Base-by-base conservation (phyloP, 768 basidiomycete genomes). In the Hypsizygus marmoreus region DNA sequence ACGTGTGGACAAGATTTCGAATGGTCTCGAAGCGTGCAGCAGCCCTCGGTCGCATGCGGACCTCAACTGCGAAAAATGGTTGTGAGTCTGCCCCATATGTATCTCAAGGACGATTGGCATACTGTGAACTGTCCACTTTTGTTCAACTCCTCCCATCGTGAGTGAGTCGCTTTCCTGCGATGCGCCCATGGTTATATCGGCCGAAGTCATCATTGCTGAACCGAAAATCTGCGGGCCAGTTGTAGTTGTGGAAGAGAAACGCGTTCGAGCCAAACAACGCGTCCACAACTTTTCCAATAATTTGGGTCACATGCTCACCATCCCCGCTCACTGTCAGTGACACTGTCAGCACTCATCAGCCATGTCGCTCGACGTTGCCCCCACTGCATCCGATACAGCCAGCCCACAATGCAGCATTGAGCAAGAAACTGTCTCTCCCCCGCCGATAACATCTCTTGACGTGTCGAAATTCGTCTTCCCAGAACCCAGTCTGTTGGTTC, bases 1-100 rank as follows among this genome's bases (percentile, higher is more conserved):
- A 90, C 17, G 77, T 63, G 41, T 76, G 69, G 6, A 94, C 84
- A 33, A 79, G 71, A 34, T 71, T 76, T 44, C 85, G 74, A 49
- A 95, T 81, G 20, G 83, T 80, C 47, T 93, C 89, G 65, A 88
- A 81, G 12, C 88, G 83, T 19, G 84, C 75, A 7, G 86, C 82
- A 8, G 89, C 79, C 37, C 78, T 73, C 12, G 81, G 68, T 32
- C 80, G 74, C 22, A 95, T 72, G 39, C 91, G 83, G 8, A 91
- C 91, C 71, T 95, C 93, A 61, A 95, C 93, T 94, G 50, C 6
- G 36, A 19, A 35, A 24, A 24, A n/a, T n/a, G n/a, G n/a, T n/a
- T n/a, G n/a, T n/a, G n/a, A n/a, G n/a, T n/a, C n/a, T n/a, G n/a
- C n/a, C n/a, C n/a, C n/a, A n/a, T n/a, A n/a, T n/a, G n/a, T n/a